Evolutionary conservation across 176 grass and related monocot species (phyloP).

Genomic region (Eragrostis curvula): DNA sequence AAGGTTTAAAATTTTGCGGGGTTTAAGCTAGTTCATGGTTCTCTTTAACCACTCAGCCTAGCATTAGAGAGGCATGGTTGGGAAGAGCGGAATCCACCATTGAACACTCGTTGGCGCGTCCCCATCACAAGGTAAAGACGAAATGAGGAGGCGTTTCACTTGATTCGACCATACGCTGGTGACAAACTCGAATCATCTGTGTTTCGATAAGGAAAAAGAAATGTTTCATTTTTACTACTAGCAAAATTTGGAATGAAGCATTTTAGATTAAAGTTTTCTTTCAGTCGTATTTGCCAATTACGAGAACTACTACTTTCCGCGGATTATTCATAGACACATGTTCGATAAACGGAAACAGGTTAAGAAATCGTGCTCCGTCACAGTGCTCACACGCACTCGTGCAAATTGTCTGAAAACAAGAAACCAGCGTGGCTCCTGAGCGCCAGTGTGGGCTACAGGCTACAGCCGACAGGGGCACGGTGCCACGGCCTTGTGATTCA

Average conservation of each 20-base stretch:
- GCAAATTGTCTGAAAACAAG: slow-evolving; percentile 19
- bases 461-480: slow-evolving; percentile 32
- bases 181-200: not conserved
- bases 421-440: not conserved
- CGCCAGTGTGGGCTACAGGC: not conserved
- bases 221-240: too few relatives aligned
- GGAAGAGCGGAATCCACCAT: not conserved
- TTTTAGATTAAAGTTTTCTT: not conserved
- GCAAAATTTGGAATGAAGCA: not conserved
- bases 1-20: not conserved
- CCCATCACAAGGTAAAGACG: slow-evolving; percentile 24
- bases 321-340: not conserved
- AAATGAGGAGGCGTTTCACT: not conserved
- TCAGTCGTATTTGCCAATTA: too few relatives aligned
- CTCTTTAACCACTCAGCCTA: not conserved
- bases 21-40: not conserved
- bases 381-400: not conserved
- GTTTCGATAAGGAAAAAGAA: not conserved
- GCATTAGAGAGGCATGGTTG: not conserved
- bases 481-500: slow-evolving; percentile 40
- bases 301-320: too few relatives aligned
- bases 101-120: slow-evolving; percentile 13
- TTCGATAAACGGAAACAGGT: not conserved
- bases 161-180: slow-evolving; percentile 26
- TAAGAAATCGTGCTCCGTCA: not conserved